Evolutionary conservation across 257 asterid genomes (phyloP).

Genomic region (Primulina tabacum): DNA sequence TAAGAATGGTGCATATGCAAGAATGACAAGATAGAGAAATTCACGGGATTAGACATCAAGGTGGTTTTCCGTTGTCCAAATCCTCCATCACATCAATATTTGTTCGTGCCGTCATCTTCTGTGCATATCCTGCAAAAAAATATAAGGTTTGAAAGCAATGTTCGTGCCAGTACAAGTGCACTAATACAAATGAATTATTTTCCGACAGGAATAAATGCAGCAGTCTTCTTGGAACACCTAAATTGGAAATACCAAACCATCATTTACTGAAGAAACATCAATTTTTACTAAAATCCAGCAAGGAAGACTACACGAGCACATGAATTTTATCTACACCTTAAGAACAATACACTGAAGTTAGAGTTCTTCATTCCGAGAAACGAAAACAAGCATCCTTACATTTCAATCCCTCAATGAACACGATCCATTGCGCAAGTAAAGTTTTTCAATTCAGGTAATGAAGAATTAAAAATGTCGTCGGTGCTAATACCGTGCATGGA

Average conservation of each 20-base stretch:
- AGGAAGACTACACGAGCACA: background rate
- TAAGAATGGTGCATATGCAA: background rate
- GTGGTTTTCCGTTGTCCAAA: conserved; percentile 65
- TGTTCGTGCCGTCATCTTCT: conserved; percentile 73
- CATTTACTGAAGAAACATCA: background rate
- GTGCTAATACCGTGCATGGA: background rate
- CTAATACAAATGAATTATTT: background rate
- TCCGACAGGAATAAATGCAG: background rate
- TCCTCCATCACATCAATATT: conserved; percentile 88
- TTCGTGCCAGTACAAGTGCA: background rate
- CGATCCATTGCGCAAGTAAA: background rate
- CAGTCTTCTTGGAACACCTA: background rate
- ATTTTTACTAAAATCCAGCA: background rate
- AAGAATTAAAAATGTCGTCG: background rate
- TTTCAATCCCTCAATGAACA: background rate
- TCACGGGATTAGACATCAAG: conserved; percentile 31
- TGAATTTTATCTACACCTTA: background rate
- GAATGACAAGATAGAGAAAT: background rate
- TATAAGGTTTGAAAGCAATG: background rate
- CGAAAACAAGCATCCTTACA: background rate
- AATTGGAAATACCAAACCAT: background rate
- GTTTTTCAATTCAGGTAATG: background rate
- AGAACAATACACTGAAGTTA: background rate
- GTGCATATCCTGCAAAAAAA: conserved; percentile 76
- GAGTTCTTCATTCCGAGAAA: background rate